Evolutionary conservation across 371 early-diverging fungal species (phyloP).

Genomic region (Apophysomyces trapeziformis): DNA sequence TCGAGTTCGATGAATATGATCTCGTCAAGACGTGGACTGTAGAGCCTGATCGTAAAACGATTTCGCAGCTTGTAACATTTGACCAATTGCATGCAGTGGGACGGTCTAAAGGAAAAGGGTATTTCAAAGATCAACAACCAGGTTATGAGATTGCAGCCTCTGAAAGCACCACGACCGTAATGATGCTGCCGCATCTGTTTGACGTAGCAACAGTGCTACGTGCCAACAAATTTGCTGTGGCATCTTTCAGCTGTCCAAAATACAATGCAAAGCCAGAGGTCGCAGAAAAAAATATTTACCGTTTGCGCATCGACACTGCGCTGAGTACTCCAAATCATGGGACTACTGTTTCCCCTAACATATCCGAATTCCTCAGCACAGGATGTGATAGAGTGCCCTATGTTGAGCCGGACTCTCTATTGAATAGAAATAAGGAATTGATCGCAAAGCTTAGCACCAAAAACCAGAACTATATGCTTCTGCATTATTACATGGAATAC

Average conservation of each 20-base stretch:
- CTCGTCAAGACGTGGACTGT: constrained; percentile 55
- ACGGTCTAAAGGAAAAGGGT: constrained; percentile 38
- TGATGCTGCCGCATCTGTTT: constrained; percentile 51
- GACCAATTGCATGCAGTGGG: constrained; percentile 76
- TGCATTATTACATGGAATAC: constrained; percentile 55
- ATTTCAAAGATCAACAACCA: constrained; percentile 30
- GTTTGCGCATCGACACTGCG: neutral
- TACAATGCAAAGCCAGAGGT: constrained; percentile 18
- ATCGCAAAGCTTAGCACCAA: constrained; percentile 24
- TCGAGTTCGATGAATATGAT: constrained; percentile 40
- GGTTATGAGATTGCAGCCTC: neutral
- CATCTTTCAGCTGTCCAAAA: constrained; percentile 49
- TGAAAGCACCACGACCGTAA: constrained; percentile 20
- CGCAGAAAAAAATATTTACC: neutral
- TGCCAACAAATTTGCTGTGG: constrained; percentile 46
- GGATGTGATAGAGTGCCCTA: constrained; percentile 17
- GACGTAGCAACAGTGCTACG: constrained; percentile 52
- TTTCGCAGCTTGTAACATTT: constrained; percentile 76
- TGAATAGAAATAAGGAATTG: constrained; percentile 32
- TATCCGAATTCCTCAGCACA: no score
- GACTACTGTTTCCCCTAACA: no score
- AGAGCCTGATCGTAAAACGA: constrained; percentile 60
- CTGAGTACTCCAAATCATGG: neutral
- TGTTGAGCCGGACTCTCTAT: constrained; percentile 30
- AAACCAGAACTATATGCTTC: constrained; percentile 36